These are phyloP conservation scores for Suillus plorans DNA, from an alignment of 768 basidiomycete species.

Conservation along the genomic window DNA sequence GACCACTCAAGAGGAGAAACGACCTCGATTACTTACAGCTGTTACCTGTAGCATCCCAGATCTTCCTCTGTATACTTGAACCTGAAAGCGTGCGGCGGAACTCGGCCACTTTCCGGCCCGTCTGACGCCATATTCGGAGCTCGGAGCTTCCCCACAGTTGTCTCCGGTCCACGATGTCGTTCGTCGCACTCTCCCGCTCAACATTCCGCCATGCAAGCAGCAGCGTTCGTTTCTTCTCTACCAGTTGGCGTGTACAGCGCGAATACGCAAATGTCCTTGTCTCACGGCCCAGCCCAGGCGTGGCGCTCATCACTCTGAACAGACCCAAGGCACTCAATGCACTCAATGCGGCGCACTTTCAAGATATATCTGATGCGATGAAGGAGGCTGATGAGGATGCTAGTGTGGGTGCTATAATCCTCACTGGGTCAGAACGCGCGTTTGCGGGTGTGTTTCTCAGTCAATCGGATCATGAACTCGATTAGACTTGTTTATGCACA, in stretches of 20 bases:
- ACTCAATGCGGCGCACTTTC: constrained; percentile 75
- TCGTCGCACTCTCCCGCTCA: constrained; percentile 9
- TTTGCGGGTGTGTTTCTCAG: constrained; percentile 73
- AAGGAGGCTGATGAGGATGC: constrained; percentile 69
- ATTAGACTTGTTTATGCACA: constrained; percentile 26
- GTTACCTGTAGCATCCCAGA: no score
- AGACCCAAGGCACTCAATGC: constrained; percentile 91
- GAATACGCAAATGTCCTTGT: constrained; percentile 66
- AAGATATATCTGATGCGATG: constrained; percentile 79
- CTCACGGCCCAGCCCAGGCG: constrained; percentile 64
- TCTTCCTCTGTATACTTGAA: no score
- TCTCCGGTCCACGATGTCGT: constrained; percentile 17
- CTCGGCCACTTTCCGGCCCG: background rate
- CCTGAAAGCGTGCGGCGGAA: background rate
- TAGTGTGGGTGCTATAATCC: constrained; percentile 76
- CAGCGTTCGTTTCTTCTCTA: constrained; percentile 24
- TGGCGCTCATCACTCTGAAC: constrained; percentile 84
- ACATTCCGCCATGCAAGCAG: constrained; percentile 7
- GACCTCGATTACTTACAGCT: background rate
- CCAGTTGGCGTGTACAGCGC: constrained; percentile 26
- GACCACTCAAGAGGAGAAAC: background rate
- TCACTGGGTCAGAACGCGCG: constrained; percentile 90
- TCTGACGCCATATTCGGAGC: background rate
- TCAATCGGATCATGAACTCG: background rate
- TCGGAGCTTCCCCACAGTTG: background rate